Evolutionary conservation across 2,329 filamentous ascomycete species (phyloP).

Genomic region (Aspergillus uvarum): DNA sequence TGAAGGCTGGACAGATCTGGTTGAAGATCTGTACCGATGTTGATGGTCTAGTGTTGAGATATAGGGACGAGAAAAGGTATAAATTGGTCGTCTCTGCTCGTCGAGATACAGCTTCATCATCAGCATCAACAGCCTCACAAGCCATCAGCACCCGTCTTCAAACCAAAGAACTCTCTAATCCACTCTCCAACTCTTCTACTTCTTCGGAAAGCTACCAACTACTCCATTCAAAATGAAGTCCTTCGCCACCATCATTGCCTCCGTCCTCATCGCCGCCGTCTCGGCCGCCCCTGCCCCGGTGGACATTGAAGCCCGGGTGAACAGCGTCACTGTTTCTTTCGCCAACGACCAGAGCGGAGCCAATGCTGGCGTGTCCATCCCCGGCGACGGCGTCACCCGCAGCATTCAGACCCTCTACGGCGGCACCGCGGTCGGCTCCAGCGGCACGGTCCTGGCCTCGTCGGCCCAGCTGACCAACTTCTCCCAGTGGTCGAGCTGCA

Average conservation of each 20-base stretch:
- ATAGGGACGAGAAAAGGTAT: background rate
- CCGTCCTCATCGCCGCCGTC: slow-evolving; percentile 20
- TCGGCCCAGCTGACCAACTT: slow-evolving; percentile 26
- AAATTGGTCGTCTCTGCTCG: background rate
- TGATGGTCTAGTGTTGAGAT: background rate
- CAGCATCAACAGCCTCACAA: background rate
- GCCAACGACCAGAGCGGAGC: slow-evolving; percentile 28
- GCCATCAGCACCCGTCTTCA: background rate
- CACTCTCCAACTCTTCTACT: background rate
- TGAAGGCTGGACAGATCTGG: background rate
- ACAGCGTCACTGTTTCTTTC: slow-evolving; percentile 24
- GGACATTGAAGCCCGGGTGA: slow-evolving; percentile 3
- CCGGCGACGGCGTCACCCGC: slow-evolving; percentile 21
- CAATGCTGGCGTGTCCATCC: slow-evolving; percentile 21
- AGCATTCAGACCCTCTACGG: slow-evolving; percentile 24
- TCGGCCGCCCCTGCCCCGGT: slow-evolving; percentile 13
- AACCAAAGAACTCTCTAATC: background rate
- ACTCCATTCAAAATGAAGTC: slow-evolving; percentile 22
- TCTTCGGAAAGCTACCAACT: background rate
- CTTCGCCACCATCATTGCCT: slow-evolving; percentile 17
- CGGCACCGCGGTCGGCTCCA: slow-evolving; percentile 19
- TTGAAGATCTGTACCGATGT: background rate
- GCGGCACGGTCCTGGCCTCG: slow-evolving; percentile 24
- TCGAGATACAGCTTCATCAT: background rate
- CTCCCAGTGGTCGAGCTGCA: slow-evolving; percentile 22